phyloP scores from a whole-genome alignment of 176 grass and related monocot species.

The Raddia guianensis region DNA sequence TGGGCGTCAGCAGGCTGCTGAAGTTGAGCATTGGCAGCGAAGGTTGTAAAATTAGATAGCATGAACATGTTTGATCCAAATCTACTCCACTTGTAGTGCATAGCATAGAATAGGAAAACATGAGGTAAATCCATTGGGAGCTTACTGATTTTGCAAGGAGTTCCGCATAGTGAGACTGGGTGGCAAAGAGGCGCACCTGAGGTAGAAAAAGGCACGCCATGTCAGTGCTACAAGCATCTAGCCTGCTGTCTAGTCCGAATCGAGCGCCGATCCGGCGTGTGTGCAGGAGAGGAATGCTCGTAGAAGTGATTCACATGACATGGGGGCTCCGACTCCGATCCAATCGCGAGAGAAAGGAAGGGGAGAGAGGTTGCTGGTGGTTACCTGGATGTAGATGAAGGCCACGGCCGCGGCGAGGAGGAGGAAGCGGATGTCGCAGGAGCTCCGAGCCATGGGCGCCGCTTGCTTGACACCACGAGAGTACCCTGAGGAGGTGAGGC shows the following conservation, averaged over 20 bases:
- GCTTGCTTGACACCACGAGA: no score
- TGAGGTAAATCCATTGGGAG: not conserved
- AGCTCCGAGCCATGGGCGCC: slow-evolving; percentile 54
- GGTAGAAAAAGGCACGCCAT: not conserved
- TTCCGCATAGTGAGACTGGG: slow-evolving; percentile 80
- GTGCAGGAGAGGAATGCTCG: no score
- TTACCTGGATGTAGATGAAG: slow-evolving; percentile 97
- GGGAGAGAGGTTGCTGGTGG: not conserved
- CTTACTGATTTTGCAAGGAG: slow-evolving; percentile 72
- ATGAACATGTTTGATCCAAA: no score
- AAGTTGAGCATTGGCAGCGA: not conserved
- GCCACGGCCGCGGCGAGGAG: slow-evolving; percentile 56
- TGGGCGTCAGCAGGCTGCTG: slow-evolving; percentile 4
- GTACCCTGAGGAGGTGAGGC: no score
- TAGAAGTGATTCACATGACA: no score
- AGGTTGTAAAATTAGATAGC: no score
- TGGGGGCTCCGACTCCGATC: not conserved
- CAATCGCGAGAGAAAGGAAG: not conserved
- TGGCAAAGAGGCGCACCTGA: slow-evolving; percentile 79
- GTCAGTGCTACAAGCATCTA: not conserved
- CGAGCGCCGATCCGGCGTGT: no score
- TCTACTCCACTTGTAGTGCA: no score
- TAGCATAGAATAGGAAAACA: no score
- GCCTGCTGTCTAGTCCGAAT: no score
- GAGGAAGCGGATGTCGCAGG: slow-evolving; percentile 70